Evolutionary conservation across 345 rosid genomes (phyloP).

Genomic region (Eucalyptus erythrocorys): DNA sequence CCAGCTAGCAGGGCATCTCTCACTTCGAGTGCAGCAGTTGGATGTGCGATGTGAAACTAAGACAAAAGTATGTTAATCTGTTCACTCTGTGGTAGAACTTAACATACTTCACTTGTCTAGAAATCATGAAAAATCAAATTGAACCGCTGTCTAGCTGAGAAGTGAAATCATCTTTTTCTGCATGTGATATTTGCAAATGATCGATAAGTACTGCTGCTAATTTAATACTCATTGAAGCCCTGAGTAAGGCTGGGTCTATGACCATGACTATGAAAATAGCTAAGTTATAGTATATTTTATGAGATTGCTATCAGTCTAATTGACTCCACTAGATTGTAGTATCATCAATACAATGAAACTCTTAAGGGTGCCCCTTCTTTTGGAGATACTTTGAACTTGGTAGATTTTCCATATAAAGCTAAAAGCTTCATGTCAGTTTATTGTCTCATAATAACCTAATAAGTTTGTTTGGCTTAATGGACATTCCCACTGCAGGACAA

Average conservation of each 20-base stretch:
- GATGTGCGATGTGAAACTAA: conserved; percentile 33
- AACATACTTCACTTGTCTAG: background rate
- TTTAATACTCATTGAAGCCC: background rate
- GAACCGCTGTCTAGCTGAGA: background rate
- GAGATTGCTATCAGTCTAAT: background rate
- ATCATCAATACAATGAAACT: background rate
- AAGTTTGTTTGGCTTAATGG: background rate
- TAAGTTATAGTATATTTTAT: background rate
- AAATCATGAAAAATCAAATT: background rate
- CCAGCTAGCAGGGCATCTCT: conserved; percentile 18
- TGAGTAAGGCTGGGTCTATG: background rate
- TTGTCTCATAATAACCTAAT: background rate
- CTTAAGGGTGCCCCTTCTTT: background rate
- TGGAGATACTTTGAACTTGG: background rate
- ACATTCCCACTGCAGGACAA: conserved; percentile 16
- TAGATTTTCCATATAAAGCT: background rate
- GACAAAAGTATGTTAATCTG: conserved; percentile 11
- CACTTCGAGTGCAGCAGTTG: conserved; percentile 28
- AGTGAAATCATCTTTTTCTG: background rate
- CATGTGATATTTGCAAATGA: background rate
- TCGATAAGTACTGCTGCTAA: background rate
- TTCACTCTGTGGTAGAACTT: background rate
- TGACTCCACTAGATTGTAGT: background rate
- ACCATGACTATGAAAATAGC: background rate
- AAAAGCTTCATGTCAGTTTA: background rate